Evolutionary conservation across 805 yeast genomes (phyloP).

Genomic region (Yueomyces sp.): DNA sequence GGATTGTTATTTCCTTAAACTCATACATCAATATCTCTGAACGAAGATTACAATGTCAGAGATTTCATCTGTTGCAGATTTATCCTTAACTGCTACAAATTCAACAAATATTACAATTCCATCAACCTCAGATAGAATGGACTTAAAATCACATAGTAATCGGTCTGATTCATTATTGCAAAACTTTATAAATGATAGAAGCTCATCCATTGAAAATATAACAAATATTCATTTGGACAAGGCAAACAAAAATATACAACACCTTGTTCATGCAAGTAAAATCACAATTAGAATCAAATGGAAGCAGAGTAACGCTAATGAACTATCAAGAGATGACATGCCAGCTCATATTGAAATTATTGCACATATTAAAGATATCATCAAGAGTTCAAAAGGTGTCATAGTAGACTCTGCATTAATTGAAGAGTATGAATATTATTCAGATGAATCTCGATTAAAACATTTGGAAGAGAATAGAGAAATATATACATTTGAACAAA

Average conservation of each 20-base stretch:
- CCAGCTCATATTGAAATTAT: neutral
- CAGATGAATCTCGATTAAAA: slow-evolving; percentile 12
- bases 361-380: slow-evolving; percentile 3
- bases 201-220: neutral
- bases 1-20: too few relatives aligned
- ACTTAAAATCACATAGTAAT: neutral
- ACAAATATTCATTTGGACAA: neutral
- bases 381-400: slow-evolving; percentile 7
- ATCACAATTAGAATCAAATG: slow-evolving; percentile 16
- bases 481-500: slow-evolving; percentile 14
- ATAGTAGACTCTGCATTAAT: slow-evolving; percentile 11
- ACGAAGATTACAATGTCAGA: too few relatives aligned
- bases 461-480: slow-evolving; percentile 11
- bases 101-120: too few relatives aligned
- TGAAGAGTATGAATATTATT: slow-evolving; percentile 20
- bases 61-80: too few relatives aligned
- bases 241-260: slow-evolving; percentile 11
- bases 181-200: neutral
- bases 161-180: too few relatives aligned
- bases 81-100: too few relatives aligned
- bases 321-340: neutral
- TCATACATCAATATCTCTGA: too few relatives aligned
- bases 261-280: slow-evolving; percentile 18
- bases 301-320: slow-evolving; percentile 1
- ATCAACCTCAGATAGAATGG: too few relatives aligned